A percentile compares a stretch with the other conserved stretches of the same genome.
Evolutionary conservation across 1,139 yeast species (phyloP).

Genomic region (Kodamaea derodonti): DNA sequence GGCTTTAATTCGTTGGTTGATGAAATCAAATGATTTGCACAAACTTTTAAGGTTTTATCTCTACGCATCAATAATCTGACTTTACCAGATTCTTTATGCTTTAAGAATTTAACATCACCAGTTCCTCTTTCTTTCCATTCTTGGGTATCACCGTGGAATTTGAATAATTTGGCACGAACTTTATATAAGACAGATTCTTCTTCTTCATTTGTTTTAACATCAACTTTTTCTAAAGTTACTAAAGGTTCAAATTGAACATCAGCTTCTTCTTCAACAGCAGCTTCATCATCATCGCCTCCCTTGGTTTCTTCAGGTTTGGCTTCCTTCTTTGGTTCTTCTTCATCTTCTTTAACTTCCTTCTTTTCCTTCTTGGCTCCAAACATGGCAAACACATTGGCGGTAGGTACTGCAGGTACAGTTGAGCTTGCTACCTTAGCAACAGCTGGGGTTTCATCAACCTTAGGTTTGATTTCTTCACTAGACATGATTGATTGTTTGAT

Average conservation of each 20-base stretch:
- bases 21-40: conserved; percentile 92
- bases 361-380: conserved; percentile 80
- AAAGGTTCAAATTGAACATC: conserved; percentile 97
- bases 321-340: conserved; percentile 31
- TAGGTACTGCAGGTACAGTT: conserved; percentile 39
- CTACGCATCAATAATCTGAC: conserved; percentile 96
- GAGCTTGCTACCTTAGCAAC: not conserved
- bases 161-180: conserved; percentile 91
- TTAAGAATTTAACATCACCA: conserved; percentile 93
- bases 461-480: conserved; percentile 34
- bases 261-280: conserved; percentile 82
- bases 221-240: conserved; percentile 92
- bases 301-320: conserved; percentile 28
- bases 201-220: conserved; percentile 95
- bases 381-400: conserved; percentile 82
- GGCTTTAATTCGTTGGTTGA: conserved; percentile 85
- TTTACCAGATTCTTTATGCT: conserved; percentile 78
- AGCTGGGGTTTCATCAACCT: conserved; percentile 17
- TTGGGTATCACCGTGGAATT: conserved; percentile 74
- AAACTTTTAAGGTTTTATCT: conserved; percentile 94
- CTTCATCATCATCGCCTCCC: conserved; percentile 43
- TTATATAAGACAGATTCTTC: conserved; percentile 86
- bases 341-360: conserved; percentile 43
- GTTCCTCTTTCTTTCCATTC: conserved; percentile 99
- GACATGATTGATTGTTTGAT: conserved; percentile 23